phyloP scores from a whole-genome alignment of 192 early-diverging fungal genomes.

The Rhizoclosmatium sp. region DNA sequence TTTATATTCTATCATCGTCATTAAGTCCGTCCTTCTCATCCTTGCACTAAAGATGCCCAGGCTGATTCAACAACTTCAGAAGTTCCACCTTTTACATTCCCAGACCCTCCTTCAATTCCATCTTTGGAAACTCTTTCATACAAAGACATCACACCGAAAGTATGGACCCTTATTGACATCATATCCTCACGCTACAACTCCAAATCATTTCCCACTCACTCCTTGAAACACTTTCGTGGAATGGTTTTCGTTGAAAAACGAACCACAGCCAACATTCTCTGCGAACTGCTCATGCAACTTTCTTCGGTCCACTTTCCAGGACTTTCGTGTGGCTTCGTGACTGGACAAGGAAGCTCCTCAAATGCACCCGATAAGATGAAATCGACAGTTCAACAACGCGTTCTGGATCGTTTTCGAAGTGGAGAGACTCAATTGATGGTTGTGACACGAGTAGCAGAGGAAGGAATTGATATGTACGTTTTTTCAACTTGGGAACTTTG shows the following conservation, averaged over 20 bases:
- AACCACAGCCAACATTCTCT: constrained; percentile 64
- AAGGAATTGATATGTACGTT: constrained; percentile 85
- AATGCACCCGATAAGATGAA: constrained; percentile 57
- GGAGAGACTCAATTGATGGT: constrained; percentile 79
- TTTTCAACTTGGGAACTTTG: not conserved
- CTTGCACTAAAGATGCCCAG: not conserved
- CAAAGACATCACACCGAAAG: constrained; percentile 46
- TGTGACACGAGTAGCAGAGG: constrained; percentile 86
- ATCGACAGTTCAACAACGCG: constrained; percentile 51
- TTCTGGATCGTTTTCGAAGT: constrained; percentile 71
- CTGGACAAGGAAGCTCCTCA: constrained; percentile 60
- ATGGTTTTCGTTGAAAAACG: constrained; percentile 85
- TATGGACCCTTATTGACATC: constrained; percentile 43
- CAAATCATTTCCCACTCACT: not conserved
- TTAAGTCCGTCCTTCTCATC: not conserved
- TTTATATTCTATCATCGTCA: not conserved
- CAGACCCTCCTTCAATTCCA: not conserved
- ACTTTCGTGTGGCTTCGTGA: constrained; percentile 43
- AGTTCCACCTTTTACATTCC: not conserved
- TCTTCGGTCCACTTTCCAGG: constrained; percentile 37
- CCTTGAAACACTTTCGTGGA: constrained; percentile 69
- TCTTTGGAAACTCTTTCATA: constrained; percentile 11
- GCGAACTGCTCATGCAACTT: constrained; percentile 56
- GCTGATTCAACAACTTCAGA: not conserved
- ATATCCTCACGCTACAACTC: constrained; percentile 32